Base-by-base conservation (phyloP, 805 yeast species). In the Blastobotrys attinorum region DNA sequence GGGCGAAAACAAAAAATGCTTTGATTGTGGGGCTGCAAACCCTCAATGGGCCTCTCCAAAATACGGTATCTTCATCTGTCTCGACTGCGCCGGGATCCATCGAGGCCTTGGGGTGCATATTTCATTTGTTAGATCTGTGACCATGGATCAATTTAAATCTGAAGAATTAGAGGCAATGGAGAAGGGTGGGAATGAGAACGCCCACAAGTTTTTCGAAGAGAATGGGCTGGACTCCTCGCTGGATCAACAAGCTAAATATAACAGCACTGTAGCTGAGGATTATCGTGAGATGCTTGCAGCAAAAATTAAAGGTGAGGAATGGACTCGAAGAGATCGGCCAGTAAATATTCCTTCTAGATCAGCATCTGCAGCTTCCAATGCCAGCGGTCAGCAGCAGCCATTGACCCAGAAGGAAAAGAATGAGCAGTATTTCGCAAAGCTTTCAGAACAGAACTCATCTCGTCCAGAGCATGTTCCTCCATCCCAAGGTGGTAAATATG, bases 1-100 rank as follows among this genome's bases (percentile, higher is more conserved):
- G 38, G 95, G 90, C 22, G 81, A 71, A 11, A 87, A 88, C 70
- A 87, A 83, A 67, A 81, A 77, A 62, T 92, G 98, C 65, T 83
- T 87, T 63, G 98, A 92, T 63, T 92, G 98, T 65, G 73, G 70
- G 31, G 95, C 97, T 1, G 96, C 95, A 47, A 90, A 89, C 61
- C 98, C 98, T 7, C 98, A 92, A 64, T 92, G 98, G 98, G 97
- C 97, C 1, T 87, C 96, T 11, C 97, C 97, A 31, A 92, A 92
- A 64, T 88, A 90, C 66, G 98, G 98, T 47, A 84, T 92, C 48
- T 92, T 89, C 65, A 90, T 92, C 59, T 92, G 98, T 65, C 74
- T 92, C 33, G 99, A 92, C 62, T 92, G 98, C 70, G 98, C 98
- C 16, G 99, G 99, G 37, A 71, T 83, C 45, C 99, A 92, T 63